phyloP scores from a whole-genome alignment of 768 basidiomycete species.

The Podaxis pistillaris region DNA sequence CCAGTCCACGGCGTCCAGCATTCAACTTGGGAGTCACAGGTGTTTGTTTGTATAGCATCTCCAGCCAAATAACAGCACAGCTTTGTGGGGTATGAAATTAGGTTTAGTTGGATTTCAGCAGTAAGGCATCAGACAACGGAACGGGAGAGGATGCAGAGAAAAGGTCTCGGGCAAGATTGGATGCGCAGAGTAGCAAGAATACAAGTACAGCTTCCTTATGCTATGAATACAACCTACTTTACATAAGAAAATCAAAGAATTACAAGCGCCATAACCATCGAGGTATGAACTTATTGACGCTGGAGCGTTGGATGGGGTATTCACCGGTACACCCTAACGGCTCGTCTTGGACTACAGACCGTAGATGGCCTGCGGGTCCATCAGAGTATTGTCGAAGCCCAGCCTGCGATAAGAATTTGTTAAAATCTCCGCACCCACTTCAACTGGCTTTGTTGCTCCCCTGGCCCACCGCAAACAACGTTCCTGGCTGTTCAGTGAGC shows the following conservation, averaged over 20 bases:
- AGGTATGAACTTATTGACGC: too few species aligned
- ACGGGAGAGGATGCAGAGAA: too few species aligned
- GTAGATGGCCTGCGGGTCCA: background rate
- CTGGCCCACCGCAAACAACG: background rate
- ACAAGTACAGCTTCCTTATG: background rate
- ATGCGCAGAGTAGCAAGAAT: too few species aligned
- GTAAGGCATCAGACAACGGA: too few species aligned
- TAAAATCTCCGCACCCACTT: background rate
- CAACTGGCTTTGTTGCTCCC: background rate
- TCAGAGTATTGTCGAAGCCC: background rate
- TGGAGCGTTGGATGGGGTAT: too few species aligned
- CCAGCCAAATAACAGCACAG: slow-evolving; percentile 6
- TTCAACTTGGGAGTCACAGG: background rate
- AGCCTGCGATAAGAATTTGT: background rate
- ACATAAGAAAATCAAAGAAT: too few species aligned
- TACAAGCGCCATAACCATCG: too few species aligned
- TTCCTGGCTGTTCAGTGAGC: too few species aligned
- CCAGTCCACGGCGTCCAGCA: background rate
- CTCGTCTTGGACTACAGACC: background rate
- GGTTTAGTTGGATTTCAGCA: background rate
- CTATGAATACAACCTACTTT: too few species aligned
- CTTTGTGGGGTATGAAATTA: background rate
- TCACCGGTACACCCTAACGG: too few species aligned
- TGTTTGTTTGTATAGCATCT: background rate
- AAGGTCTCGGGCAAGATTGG: too few species aligned